Conservation (phyloP, 2,329 filamentous ascomycete species). For the Blastomyces percursus region DNA sequence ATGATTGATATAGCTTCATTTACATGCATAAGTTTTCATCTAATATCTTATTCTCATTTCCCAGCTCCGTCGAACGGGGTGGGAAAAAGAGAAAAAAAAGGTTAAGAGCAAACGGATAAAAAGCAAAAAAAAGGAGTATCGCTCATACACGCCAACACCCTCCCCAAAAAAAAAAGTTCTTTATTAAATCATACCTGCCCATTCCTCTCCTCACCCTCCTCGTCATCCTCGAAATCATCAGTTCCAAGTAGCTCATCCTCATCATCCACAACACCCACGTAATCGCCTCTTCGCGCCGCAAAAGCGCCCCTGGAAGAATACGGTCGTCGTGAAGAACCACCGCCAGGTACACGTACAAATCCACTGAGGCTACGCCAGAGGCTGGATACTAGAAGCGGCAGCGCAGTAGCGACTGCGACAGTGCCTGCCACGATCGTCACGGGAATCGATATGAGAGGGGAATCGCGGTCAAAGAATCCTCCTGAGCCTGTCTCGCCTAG, state of each 20-base stretch:
- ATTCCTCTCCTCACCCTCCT: conserved; percentile 49
- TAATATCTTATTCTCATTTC: neutral
- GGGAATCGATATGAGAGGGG: conserved; percentile 70
- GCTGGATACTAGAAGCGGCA: conserved; percentile 61
- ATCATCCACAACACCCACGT: conserved; percentile 78
- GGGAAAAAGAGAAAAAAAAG: neutral
- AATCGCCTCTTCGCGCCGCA: conserved; percentile 75
- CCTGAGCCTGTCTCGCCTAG: conserved; percentile 55
- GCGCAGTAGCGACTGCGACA: conserved; percentile 58
- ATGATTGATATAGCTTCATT: neutral
- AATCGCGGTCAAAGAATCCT: conserved; percentile 54
- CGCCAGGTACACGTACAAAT: conserved; percentile 32
- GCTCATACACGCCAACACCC: neutral
- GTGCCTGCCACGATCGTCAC: conserved; percentile 71
- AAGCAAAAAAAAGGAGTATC: neutral
- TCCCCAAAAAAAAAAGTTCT: neutral
- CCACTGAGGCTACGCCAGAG: conserved; percentile 57
- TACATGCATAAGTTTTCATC: neutral
- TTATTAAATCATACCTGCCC: conserved; percentile 1
- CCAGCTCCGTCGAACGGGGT: neutral
- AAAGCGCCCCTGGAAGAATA: conserved; percentile 89
- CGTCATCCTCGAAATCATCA: conserved; percentile 88
- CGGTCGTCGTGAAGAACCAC: conserved; percentile 44
- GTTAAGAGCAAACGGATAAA: neutral
- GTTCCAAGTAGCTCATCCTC: conserved; percentile 80